These are phyloP conservation scores for Dalechampia spathulata DNA, from an alignment of 441 rosid species.

Conservation along the genomic window DNA sequence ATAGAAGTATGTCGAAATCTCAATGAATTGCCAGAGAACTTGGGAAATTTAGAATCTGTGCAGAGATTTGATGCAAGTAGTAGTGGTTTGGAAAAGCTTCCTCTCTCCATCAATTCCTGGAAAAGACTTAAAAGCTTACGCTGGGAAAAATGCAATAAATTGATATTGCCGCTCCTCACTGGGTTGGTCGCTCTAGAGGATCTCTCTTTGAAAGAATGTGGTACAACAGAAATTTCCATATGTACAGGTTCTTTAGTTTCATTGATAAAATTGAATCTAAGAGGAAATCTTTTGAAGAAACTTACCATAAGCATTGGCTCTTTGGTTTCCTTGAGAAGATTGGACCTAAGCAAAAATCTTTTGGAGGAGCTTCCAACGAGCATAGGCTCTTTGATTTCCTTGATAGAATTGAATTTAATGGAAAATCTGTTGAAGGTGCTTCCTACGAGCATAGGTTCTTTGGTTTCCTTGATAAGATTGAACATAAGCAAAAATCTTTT, in stretches of 20 bases:
- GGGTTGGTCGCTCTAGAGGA: not conserved
- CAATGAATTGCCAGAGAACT: constrained; percentile 2
- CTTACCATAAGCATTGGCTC: too few relatives aligned
- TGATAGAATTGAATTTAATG: too few relatives aligned
- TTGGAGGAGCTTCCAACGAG: too few relatives aligned
- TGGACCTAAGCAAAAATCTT: too few relatives aligned
- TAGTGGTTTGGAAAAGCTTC: constrained; percentile 1
- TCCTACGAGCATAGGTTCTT: too few relatives aligned
- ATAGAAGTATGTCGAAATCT: not conserved
- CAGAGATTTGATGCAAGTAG: not conserved
- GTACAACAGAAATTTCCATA: not conserved
- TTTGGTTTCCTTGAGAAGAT: too few relatives aligned
- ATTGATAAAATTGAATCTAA: not conserved
- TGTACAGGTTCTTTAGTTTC: not conserved
- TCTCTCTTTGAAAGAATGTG: not conserved
- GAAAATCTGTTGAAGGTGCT: too few relatives aligned
- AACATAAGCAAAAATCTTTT: too few relatives aligned
- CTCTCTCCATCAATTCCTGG: constrained; percentile 9
- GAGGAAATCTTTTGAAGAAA: not conserved
- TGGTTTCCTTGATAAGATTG: too few relatives aligned
- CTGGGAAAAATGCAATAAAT: not conserved
- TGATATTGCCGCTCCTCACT: constrained; percentile 2
- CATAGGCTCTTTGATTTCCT: too few relatives aligned
- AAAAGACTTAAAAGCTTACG: not conserved
- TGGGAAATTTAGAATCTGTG: constrained; percentile 3